Base-by-base conservation (phyloP, 1,284 basidiomycete genomes). In the Pseudomicrostroma phylloplanum region DNA sequence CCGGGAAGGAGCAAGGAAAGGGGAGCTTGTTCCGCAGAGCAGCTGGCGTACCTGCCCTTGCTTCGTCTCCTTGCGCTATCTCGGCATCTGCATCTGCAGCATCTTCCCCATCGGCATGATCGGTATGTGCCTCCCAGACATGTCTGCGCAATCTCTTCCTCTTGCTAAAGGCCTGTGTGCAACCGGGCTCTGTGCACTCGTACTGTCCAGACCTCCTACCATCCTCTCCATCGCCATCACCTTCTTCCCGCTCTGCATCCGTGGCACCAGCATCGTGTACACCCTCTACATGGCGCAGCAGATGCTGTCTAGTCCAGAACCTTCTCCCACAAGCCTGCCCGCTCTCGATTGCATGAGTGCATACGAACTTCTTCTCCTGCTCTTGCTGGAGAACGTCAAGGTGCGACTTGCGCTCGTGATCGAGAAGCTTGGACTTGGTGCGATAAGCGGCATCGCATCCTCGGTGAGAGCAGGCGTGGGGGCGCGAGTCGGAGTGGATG, bases 131-230 rank as follows among this genome's bases (percentile, higher is more conserved):
- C 19, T 69, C 61, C 6, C 69, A 66, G 42, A 73, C 57, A 25
- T 73, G 71, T 19, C 57, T 62, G 6, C 69, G 66, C 0, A 73
- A 62, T 30, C 67, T 65, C 56, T 71, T 73, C 17, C 69, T 66
- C 48, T 73, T 71, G 57, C 65, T 61, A 40, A 73, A 71, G 0
- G 62, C 49, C 42, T 61, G 7, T 17, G 58, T 59, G 51, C 71
- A 73, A 0, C 62, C 64, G 1, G 26, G 11, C 41, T 69, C 63
- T 2, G 67, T 64, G 55, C 71, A 73, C 11, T 51, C 55, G 56
- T 71, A 71, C n/a, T 36, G 30, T 36, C 30, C 30, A 36, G 30
- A 36, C 9, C 30, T 36, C 9, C 30, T 36, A 9, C 9, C 9
- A 9, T 36, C 30, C 3, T 48, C 23, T 3, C 7, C 46, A 3